Evolutionary conservation across 2,329 filamentous ascomycete species (phyloP).

Genomic region (Daldinia eschscholtzii): DNA sequence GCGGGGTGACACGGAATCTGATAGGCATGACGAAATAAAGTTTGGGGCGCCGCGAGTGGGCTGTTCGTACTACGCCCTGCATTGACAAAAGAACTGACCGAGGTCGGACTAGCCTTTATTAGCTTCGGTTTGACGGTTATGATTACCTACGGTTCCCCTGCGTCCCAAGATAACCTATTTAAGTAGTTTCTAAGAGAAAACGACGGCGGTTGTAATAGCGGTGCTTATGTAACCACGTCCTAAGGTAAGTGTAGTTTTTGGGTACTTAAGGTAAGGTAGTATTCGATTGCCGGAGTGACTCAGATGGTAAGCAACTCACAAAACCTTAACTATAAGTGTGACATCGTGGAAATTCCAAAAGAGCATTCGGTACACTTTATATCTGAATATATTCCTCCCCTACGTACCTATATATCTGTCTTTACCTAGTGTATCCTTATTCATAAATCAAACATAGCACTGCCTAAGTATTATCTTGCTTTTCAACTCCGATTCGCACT

Average conservation of each 20-base stretch:
- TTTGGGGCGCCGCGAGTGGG: neutral
- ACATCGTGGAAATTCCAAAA: neutral
- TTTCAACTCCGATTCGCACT: neutral
- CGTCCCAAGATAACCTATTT: no score
- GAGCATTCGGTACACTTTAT: neutral
- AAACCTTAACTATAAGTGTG: slow-evolving; percentile 1
- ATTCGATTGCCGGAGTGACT: slow-evolving; percentile 26
- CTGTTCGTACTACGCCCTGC: neutral
- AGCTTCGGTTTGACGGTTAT: neutral
- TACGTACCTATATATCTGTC: neutral
- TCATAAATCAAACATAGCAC: neutral
- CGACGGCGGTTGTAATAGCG: neutral
- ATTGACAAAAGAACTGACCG: slow-evolving; percentile 3
- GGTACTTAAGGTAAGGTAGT: no score
- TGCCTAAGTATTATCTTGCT: neutral
- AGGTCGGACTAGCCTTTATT: slow-evolving; percentile 25
- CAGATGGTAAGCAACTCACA: slow-evolving; percentile 11
- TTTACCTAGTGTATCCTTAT: neutral
- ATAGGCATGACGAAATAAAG: slow-evolving; percentile 6
- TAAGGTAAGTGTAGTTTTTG: slow-evolving; percentile 11
- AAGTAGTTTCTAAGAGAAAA: neutral
- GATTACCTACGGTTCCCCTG: neutral
- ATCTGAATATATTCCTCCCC: neutral
- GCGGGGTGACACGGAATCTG: slow-evolving; percentile 9
- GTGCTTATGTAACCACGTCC: slow-evolving; percentile 16